A percentile compares a stretch with the other conserved stretches of the same genome.
These are phyloP conservation scores for Coriaria nepalensis DNA, from an alignment of 306 rosid genomes.

Conservation along the genomic window DNA sequence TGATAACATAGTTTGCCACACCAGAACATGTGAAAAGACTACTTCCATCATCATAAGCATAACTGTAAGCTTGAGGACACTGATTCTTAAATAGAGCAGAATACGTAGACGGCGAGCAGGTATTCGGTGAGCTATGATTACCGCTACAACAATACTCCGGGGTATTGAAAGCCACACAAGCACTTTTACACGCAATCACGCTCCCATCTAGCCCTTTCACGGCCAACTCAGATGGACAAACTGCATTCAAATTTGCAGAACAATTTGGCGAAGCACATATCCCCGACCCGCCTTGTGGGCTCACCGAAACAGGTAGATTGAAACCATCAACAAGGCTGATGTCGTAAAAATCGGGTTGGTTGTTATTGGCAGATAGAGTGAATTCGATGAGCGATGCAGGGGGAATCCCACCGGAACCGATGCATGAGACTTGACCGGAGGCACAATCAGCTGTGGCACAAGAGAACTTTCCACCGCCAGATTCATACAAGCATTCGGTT, in stretches of 20 bases:
- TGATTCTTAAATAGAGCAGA: background rate
- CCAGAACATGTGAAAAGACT: slow-evolving; percentile 15
- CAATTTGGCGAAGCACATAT: slow-evolving; percentile 5
- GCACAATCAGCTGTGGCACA: slow-evolving; percentile 21
- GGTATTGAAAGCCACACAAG: slow-evolving; percentile 11
- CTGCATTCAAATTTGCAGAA: background rate
- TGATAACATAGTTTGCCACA: slow-evolving; percentile 11
- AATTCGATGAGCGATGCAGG: slow-evolving; percentile 1
- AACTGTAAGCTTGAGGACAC: slow-evolving; percentile 14
- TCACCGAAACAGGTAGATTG: background rate
- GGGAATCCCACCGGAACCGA: background rate
- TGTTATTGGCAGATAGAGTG: background rate
- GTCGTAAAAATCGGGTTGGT: too few relatives aligned
- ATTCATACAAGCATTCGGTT: slow-evolving; percentile 6
- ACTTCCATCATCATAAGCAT: slow-evolving; percentile 7
- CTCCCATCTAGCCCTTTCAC: slow-evolving; percentile 4
- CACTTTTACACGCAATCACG: slow-evolving; percentile 26
- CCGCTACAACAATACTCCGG: slow-evolving; percentile 13
- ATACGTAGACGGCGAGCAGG: slow-evolving; percentile 11
- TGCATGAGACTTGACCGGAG: slow-evolving; percentile 8
- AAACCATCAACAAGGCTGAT: slow-evolving; percentile 17
- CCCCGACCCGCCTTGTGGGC: slow-evolving; percentile 8
- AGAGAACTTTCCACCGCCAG: background rate
- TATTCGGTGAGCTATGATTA: too few relatives aligned
- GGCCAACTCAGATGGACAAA: slow-evolving; percentile 8